Base-by-base conservation (phyloP, 768 basidiomycete species). In the Auricularia cornea region DNA sequence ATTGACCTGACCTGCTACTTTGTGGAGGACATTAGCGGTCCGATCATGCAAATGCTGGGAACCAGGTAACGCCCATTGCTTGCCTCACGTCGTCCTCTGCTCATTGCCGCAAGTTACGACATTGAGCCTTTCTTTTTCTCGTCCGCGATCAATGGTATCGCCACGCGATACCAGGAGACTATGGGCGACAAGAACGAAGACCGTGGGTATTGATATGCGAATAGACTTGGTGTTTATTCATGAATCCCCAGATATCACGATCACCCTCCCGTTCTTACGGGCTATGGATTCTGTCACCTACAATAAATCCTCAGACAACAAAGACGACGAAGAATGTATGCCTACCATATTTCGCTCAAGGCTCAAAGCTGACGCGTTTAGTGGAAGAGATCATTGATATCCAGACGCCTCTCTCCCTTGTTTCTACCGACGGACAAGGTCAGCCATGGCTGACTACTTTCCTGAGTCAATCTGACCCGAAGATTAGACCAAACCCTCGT, bases 51-150 rank as follows among this genome's bases (percentile, higher is more conserved):
- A 67, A 84, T 85, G 78, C 72, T 85, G 5, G 84, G 86, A 11
- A 75, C 80, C 41, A 83, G 70, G 85, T 84, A 65, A 3, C 71
- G 69, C 20, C 16, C 18, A 6, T 31, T 23, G 12, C 23, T 10
- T 16, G 33, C 44, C 26, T 23, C 57, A 2, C 54, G 26, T 30
- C 14, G 14, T 16, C 28, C 59, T 30, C 28, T 23, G 31, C 59
- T 63, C 41, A 64, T 32, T 44, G 63, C 40, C 35, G 11, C 18
- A 31, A 80, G 84, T 68, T 84, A 82, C 62, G 75, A 75, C 51
- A 75, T 86, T 63, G 85, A 86, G 65, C 85, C 85, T 0, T 86
- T 87, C 70, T 87, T 83, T 68, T 87, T 85, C 69, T 83, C 84
- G 0, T 85, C 84, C 1, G 82, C 84, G 2, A 69, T 84, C 2